Percentiles rank a stretch among this genome's conserved stretches.
Evolutionary conservation across 129 eudicot genomes (phyloP).

Genomic region (Mikania micrantha): DNA sequence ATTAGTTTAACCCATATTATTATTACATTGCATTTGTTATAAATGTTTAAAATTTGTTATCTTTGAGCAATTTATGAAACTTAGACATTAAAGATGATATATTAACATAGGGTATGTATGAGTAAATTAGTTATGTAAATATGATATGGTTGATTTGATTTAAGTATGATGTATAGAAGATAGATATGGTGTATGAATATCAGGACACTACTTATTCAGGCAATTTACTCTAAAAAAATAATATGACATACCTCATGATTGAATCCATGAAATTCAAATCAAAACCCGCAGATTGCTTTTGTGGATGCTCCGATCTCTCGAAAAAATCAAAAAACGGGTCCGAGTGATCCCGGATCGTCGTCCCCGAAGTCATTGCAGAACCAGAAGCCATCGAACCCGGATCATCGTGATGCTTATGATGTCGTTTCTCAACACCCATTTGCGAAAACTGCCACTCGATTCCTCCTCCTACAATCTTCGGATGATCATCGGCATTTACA

Average conservation of each 20-base stretch:
- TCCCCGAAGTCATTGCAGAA: slow-evolving; percentile 19
- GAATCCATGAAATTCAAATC: slow-evolving; percentile 74
- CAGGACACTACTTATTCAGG: no score
- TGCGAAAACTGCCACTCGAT: slow-evolving; percentile 64
- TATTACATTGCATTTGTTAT: no score
- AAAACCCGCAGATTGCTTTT: slow-evolving; percentile 20
- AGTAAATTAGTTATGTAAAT: no score
- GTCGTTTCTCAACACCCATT: slow-evolving; percentile 27
- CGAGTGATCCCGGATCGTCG: slow-evolving; percentile 18
- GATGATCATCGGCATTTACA: slow-evolving; percentile 42
- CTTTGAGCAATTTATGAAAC: no score
- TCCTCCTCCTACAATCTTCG: slow-evolving; percentile 32
- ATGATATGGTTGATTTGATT: no score
- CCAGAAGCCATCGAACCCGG: slow-evolving; percentile 30
- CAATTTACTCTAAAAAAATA: no score
- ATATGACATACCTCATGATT: slow-evolving; percentile 49
- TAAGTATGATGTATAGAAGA: no score
- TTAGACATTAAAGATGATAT: no score
- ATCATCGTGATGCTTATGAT: slow-evolving; percentile 31
- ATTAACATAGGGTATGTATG: no score
- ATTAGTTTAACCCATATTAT: no score
- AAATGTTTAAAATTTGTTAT: no score
- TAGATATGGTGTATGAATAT: no score
- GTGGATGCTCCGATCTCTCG: slow-evolving; percentile 67
- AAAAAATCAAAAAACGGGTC: slow-evolving; percentile 45